Evolutionary conservation across 306 rosid species (phyloP).

Genomic region (Quillaja saponaria): DNA sequence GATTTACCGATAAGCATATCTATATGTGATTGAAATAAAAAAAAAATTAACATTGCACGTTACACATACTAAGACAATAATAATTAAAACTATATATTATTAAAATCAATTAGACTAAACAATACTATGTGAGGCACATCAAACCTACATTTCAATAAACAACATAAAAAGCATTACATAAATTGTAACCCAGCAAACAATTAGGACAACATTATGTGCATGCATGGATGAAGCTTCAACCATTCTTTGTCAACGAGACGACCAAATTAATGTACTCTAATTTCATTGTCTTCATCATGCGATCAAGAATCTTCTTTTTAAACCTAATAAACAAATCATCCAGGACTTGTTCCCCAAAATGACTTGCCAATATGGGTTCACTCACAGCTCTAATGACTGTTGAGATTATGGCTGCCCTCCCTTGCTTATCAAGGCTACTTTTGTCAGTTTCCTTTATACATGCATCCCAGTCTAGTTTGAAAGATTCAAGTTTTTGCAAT

Average conservation of each 20-base stretch:
- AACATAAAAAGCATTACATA: no score
- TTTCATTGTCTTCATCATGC: constrained; percentile 23
- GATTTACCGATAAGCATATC: no score
- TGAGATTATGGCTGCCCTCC: constrained; percentile 5
- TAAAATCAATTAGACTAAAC: no score
- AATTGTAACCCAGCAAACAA: no score
- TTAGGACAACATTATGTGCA: no score
- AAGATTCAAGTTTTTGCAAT: background rate
- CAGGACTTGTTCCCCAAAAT: constrained; percentile 27
- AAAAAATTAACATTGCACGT: no score
- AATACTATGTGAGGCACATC: no score
- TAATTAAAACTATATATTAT: no score
- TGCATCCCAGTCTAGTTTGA: constrained; percentile 19
- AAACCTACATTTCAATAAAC: no score
- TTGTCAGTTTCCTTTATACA: background rate
- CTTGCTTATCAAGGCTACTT: background rate
- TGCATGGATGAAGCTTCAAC: background rate
- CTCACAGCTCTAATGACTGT: constrained; percentile 28
- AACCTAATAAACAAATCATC: constrained; percentile 30
- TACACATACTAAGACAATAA: no score
- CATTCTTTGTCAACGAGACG: constrained; percentile 5
- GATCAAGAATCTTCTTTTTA: background rate
- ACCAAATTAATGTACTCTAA: constrained; percentile 12
- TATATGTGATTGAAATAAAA: no score
- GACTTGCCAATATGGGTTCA: constrained; percentile 33